Evolutionary conservation across 83 land plant species (phyloP), one percentile per base, ranked within the genome.

Genomic region (Larix sibirica): DNA sequence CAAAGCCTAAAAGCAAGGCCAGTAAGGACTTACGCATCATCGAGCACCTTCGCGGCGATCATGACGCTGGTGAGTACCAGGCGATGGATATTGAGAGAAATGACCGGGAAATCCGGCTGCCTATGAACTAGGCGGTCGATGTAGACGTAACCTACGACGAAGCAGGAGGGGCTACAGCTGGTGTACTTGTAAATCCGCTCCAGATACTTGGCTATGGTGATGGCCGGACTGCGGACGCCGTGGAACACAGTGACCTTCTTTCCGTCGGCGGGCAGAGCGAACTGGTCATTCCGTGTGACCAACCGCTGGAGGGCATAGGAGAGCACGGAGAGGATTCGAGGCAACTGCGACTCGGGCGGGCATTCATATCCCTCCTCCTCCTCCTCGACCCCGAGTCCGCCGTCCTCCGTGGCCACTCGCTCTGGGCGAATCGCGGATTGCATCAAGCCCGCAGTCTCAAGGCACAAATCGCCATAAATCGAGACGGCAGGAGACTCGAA

Each of bases 61-160:
- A 92, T 89, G 21, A 94, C 86, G 76, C 96, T 90, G 20, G 96
- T 94, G 81, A 94, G 89, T 9, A 94, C 80, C 62, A 94, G 89
- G n/a, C 96, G 86, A 31, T 94, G 96, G 24, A 90, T 87, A 78
- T 90, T 94, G 47, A 89, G 85, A 3, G 91, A 92, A 56, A 91
- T 94, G 2, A 94, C 71, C 23, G 42, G 63, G n/a, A 78, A 26
- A 23, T 59, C 84, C 2, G 89, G 85, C 7, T 80, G 69, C 47
- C 84, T 86, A 4, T 47, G 71, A 54, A 90, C 68, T 64, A 81
- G 88, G 67, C 90, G 87, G 21, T 92, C 91, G 33, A 94, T 79
- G 60, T 94, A 94, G 13, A 86, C 85, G 36, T 87, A 77, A 10
- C 90, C 93, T 62, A 92, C 79, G 21, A 94, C 89, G 75, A 94